Evolutionary conservation across 345 rosid species (phyloP).

Genomic region (Capsella bursapastoris): DNA sequence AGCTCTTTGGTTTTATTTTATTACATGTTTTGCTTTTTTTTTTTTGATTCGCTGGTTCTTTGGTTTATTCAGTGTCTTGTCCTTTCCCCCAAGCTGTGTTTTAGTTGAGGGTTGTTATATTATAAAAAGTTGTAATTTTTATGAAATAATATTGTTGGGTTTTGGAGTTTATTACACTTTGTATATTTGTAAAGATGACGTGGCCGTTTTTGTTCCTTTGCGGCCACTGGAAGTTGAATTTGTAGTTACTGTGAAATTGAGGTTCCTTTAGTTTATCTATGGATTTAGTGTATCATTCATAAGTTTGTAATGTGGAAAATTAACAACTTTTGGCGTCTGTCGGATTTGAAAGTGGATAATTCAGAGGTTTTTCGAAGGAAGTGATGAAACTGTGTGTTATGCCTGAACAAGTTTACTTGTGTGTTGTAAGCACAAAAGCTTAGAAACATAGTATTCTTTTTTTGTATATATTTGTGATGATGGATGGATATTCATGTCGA

Average conservation of each 20-base stretch:
- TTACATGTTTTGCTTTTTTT: not conserved
- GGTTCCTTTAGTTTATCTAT: not conserved
- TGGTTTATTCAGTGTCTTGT: not conserved
- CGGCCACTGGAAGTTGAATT: not conserved
- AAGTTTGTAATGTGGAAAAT: not conserved
- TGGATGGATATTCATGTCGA: not conserved
- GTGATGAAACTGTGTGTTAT: not conserved
- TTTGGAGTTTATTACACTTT: constrained; percentile 14
- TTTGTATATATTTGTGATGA: not conserved
- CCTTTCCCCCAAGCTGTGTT: not conserved
- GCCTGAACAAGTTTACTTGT: constrained; percentile 3
- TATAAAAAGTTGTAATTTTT: not conserved
- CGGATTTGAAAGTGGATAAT: not conserved
- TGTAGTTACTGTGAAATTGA: constrained; percentile 16
- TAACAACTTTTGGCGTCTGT: not conserved
- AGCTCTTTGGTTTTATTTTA: not conserved
- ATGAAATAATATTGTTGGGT: not conserved
- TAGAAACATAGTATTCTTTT: not conserved
- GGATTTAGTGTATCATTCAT: not conserved
- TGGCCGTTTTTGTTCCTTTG: constrained; percentile 28
- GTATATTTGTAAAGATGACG: constrained; percentile 13
- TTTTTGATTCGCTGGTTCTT: constrained; percentile 14
- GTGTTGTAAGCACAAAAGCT: not conserved
- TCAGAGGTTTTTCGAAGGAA: not conserved
- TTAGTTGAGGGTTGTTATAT: not conserved